phyloP scores from a whole-genome alignment of 305 asterid species.

The Fraxinus paxiana region DNA sequence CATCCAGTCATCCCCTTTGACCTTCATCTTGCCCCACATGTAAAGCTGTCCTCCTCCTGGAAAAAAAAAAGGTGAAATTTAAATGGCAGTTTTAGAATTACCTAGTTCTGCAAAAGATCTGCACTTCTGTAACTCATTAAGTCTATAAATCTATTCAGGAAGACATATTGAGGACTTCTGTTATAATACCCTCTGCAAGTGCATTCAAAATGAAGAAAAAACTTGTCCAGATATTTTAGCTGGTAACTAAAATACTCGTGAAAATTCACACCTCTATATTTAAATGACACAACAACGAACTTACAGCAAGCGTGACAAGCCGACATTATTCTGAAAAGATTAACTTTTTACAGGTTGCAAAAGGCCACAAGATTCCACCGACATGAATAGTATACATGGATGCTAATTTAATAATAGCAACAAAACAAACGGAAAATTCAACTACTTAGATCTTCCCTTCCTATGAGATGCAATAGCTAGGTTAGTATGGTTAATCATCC shows the following conservation, averaged over 20 bases:
- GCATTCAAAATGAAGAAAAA: neutral
- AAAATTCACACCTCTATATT: neutral
- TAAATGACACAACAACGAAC: neutral
- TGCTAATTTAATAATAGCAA: neutral
- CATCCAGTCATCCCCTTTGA: conserved; percentile 94
- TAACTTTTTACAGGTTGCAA: neutral
- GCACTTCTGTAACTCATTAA: neutral
- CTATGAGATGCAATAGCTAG: neutral
- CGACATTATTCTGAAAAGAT: neutral
- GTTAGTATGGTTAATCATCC: neutral
- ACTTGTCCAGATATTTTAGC: neutral
- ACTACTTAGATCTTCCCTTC: neutral
- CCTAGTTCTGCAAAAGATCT: conserved; percentile 4
- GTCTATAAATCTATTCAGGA: neutral
- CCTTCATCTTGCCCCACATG: conserved; percentile 98
- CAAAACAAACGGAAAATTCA: neutral
- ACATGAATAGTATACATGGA: neutral
- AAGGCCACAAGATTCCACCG: neutral
- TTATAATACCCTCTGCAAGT: neutral
- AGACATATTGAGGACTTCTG: neutral
- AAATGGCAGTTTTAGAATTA: neutral
- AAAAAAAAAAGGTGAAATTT: conserved; percentile 6
- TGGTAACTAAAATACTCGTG: neutral
- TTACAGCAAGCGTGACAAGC: neutral
- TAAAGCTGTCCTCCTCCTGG: conserved; percentile 97